Conservation (phyloP, 345 rosid species). For the Moricandia moricandioides region DNA sequence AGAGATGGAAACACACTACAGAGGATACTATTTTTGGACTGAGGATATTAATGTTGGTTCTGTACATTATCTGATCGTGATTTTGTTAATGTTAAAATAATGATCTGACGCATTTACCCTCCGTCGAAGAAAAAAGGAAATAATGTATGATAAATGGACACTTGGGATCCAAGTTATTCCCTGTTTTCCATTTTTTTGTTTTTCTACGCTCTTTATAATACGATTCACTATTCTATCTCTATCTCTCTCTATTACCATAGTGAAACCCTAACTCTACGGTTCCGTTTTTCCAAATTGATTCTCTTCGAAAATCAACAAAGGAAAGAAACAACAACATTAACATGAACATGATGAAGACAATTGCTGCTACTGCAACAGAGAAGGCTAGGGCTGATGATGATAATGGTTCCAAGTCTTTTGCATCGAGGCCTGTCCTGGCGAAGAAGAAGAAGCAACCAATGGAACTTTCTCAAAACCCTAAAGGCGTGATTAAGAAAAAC, state of each 20-base stretch:
- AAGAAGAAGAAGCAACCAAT: neutral
- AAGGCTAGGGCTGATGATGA: neutral
- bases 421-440: neutral
- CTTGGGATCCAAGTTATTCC: neutral
- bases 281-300: neutral
- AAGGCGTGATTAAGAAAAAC: neutral
- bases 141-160: neutral
- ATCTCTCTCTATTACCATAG: neutral
- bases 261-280: neutral
- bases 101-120: neutral
- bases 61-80: too few relatives aligned
- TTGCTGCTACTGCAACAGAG: neutral
- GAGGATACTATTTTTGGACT: too few relatives aligned
- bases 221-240: neutral
- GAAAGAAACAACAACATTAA: neutral
- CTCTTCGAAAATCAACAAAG: neutral
- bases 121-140: neutral
- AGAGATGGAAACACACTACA: too few relatives aligned
- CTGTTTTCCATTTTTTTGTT: too few relatives aligned
- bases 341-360: neutral
- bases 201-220: neutral
- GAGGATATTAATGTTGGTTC: too few relatives aligned
- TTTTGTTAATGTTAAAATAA: neutral
- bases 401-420: neutral
- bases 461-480: neutral